A percentile compares a stretch with the other conserved stretches of the same genome.
phyloP scores from a whole-genome alignment of 192 early-diverging fungal species.

The Radiomyces spectabilis region DNA sequence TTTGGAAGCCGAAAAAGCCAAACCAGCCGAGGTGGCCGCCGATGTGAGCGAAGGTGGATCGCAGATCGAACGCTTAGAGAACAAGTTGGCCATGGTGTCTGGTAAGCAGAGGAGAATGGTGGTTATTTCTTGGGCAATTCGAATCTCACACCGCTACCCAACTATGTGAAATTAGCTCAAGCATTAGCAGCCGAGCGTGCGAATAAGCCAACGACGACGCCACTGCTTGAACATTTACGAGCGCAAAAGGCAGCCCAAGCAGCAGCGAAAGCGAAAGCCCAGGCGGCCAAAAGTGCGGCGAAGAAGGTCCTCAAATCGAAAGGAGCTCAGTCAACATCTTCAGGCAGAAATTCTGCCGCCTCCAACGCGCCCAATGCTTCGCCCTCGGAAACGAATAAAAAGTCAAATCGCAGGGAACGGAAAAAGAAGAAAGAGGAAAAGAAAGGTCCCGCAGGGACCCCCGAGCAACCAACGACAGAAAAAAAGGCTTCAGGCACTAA shows the following conservation, averaged over 20 bases:
- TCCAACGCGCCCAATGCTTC: too few relatives aligned
- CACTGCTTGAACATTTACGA: slow-evolving; percentile 64
- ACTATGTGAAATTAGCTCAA: slow-evolving; percentile 16
- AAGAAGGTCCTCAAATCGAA: background rate
- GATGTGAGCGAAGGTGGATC: slow-evolving; percentile 30
- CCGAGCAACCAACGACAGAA: too few relatives aligned
- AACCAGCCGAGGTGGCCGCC: slow-evolving; percentile 22
- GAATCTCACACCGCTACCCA: too few relatives aligned
- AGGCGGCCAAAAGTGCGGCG: slow-evolving; percentile 21
- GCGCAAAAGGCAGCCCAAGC: slow-evolving; percentile 64
- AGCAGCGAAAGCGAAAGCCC: slow-evolving; percentile 40
- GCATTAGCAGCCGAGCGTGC: slow-evolving; percentile 21
- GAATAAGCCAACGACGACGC: slow-evolving; percentile 64
- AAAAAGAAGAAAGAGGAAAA: background rate
- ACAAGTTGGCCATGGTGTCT: slow-evolving; percentile 18
- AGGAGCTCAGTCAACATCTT: too few relatives aligned
- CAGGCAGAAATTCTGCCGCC: too few relatives aligned
- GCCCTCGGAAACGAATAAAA: too few relatives aligned
- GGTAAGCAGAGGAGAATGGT: slow-evolving; percentile 10
- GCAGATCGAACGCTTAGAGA: slow-evolving; percentile 41
- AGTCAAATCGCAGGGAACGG: background rate
- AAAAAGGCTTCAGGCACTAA: too few relatives aligned
- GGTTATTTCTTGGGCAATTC: background rate
- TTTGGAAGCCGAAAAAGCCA: slow-evolving; percentile 44
- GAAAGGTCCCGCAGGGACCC: too few relatives aligned